Base-by-base conservation (phyloP, 768 basidiomycete genomes). In the Leucocoprinus sp. region DNA sequence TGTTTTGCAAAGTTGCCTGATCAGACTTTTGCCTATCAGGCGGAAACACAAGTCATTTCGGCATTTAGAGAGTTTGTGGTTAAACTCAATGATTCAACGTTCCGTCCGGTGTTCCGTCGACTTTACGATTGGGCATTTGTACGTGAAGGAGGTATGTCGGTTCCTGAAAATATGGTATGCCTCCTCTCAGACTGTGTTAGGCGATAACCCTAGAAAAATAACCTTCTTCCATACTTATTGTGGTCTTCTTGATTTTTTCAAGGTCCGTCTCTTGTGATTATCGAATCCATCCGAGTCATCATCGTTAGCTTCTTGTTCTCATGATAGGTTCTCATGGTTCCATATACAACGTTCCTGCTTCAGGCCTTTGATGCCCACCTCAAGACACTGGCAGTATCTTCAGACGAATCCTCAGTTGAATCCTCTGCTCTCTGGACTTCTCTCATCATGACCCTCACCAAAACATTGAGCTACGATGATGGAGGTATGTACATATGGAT, bases 121-220 rank as follows among this genome's bases (percentile, higher is more conserved):
- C 62, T 93, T 47, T 92, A 89, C 56, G 96, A 99, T 59, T 99
- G 96, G 96, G 92, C 92, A 0, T 93, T 93, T 55, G 74, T 72
- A 1, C 67, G 69, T 47, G 74, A 72, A 22, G 56, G 57, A 19
- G 63, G 80, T 81, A 55, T 24, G 70, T 61, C 6, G 14, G 14
- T 8, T 3, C 35, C 17, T 15, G 47, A 8, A 28, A 19, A 8
- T 18, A 8, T 14, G 22, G 5, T 6, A 8, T 18, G 27, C n/a
- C n/a, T 33, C n/a, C 8, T 14, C 27, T n/a, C 37, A 1, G 34
- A 34, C 33, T 38, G 45, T 26, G n/a, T 15, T 35, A 67, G 61
- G 50, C 48, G 64, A 64, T 12, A 59, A 65, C 6, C 65, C 70
- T 9, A 75, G 82, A 19, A 81, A 77, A 55, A 69, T 80, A 17